Percentiles rank a stretch among this genome's conserved stretches.
phyloP scores from a whole-genome alignment of 2,329 filamentous ascomycete genomes.

The Allantophomopsis lycopodina region DNA sequence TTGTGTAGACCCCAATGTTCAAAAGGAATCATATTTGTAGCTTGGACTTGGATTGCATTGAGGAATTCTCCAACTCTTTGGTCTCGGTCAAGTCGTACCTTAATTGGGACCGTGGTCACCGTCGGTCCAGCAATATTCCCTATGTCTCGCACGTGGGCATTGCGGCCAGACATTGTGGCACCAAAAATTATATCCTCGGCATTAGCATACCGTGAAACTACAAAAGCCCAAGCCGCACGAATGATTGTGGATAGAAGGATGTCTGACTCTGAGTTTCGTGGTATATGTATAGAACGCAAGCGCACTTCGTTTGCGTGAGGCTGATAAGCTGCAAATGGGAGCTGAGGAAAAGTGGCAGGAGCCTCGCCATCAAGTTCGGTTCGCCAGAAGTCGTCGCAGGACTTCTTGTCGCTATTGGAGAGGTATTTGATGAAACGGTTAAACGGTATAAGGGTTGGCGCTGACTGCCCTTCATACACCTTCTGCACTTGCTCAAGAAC shows the following conservation, averaged over 20 bases:
- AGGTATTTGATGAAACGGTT: background rate
- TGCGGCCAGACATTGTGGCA: constrained; percentile 24
- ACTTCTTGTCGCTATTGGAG: background rate
- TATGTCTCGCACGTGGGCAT: constrained; percentile 20
- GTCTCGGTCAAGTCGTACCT: constrained; percentile 17
- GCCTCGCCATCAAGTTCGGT: background rate
- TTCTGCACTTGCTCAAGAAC: background rate
- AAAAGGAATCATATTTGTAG: constrained; percentile 31
- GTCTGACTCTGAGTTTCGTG: background rate
- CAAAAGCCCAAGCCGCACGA: constrained; percentile 24
- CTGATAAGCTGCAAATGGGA: background rate
- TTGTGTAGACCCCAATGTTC: constrained; percentile 30
- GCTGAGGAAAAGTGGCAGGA: background rate
- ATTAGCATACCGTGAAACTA: constrained; percentile 21
- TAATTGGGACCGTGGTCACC: constrained; percentile 26
- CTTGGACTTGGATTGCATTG: constrained; percentile 27
- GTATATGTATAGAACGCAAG: background rate
- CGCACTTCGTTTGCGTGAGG: background rate
- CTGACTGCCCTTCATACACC: constrained; percentile 16
- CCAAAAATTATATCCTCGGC: constrained; percentile 25
- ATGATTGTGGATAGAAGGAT: constrained; percentile 19
- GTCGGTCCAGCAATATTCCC: constrained; percentile 27
- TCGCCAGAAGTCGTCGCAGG: background rate
- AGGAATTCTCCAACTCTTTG: constrained; percentile 24
- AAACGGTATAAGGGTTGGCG: background rate